Base-by-base conservation (phyloP, 441 rosid genomes). In the Sinapis alba region DNA sequence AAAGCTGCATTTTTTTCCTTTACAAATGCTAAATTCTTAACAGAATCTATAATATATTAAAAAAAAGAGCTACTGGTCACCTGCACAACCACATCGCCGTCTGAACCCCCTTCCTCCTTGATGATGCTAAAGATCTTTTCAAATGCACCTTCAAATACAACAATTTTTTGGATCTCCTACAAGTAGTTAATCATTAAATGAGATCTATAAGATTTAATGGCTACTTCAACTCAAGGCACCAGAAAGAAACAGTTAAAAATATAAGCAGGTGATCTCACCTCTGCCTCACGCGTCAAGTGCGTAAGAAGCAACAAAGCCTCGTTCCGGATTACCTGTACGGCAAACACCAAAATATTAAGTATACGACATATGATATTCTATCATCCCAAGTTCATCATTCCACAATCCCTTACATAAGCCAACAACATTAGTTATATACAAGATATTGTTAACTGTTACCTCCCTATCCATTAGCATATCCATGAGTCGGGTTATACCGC, bases 381-480 rank as follows among this genome's bases (percentile, higher is more conserved):
- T 36, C 26, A 68, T 53, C 73, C 30, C 65, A 67, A 67, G 56
- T 68, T 54, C 71, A 45, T 13, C 19, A 41, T 19, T 47, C 34
- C 54, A 70, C 36, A 66, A 65, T 50, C 67, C 73, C 34, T 38
- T 54, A 68, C 7, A 51, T 19, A 68, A 19, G 63, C 45, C 38
- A 78, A 16, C n/a, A 74, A 47, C 41, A 74, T 45, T 27, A 58
- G 10, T 34, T 26, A 57, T 21, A 23, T 62, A 13, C 71, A 58
- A 50, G 43, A 34, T 58, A 56, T 24, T 62, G 26, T 63, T 20
- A 57, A 12, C 0, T 4, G 7, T 54, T 82, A 96, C 99, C 99
- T 96, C 99, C 66, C 98, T 95, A 82, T 93, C 99, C 97, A 93
- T 90, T 74, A 96, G 94, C 99, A 96, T 93, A 81, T 96, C 99